Conservation (phyloP, 805 yeast genomes). For the Myxozyma lipomycoides region DNA sequence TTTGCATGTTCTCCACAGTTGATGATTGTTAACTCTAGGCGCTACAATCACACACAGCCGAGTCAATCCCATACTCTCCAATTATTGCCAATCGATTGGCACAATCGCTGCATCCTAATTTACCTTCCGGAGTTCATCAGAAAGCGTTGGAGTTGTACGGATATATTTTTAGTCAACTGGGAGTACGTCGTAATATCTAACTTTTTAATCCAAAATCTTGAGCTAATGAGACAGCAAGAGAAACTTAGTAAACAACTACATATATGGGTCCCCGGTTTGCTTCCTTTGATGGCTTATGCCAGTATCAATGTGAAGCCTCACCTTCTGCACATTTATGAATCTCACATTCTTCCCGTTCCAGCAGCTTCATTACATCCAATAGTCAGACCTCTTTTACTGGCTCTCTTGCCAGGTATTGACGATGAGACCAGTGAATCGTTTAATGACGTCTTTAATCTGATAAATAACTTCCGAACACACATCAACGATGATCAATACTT, state of each 20-base stretch:
- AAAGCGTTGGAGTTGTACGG: conserved; percentile 78
- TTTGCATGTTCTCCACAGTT: conserved; percentile 33
- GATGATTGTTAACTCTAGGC: conserved; percentile 18
- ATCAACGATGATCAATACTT: conserved; percentile 67
- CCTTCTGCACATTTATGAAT: conserved; percentile 58
- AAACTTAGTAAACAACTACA: conserved; percentile 53
- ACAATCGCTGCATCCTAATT: conserved; percentile 68
- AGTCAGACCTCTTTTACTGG: conserved; percentile 64
- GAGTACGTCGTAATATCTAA: conserved; percentile 13
- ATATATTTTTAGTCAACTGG: conserved; percentile 53
- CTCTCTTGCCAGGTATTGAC: conserved; percentile 82
- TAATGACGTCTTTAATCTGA: conserved; percentile 52
- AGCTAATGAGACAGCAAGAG: conserved; percentile 14
- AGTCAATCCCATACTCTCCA: conserved; percentile 58
- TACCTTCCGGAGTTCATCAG: conserved; percentile 95
- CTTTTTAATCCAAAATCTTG: not conserved
- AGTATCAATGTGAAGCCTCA: conserved; percentile 80
- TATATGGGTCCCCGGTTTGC: conserved; percentile 88
- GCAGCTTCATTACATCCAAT: conserved; percentile 49
- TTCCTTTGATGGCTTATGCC: conserved; percentile 84
- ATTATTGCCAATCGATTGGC: conserved; percentile 69
- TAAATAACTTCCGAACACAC: conserved; percentile 56
- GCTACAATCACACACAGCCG: conserved; percentile 33
- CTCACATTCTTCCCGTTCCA: conserved; percentile 52
- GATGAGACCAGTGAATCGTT: conserved; percentile 88